Evolutionary conservation across 2,329 filamentous ascomycete genomes (phyloP).

Genomic region (Cadophora gregata): DNA sequence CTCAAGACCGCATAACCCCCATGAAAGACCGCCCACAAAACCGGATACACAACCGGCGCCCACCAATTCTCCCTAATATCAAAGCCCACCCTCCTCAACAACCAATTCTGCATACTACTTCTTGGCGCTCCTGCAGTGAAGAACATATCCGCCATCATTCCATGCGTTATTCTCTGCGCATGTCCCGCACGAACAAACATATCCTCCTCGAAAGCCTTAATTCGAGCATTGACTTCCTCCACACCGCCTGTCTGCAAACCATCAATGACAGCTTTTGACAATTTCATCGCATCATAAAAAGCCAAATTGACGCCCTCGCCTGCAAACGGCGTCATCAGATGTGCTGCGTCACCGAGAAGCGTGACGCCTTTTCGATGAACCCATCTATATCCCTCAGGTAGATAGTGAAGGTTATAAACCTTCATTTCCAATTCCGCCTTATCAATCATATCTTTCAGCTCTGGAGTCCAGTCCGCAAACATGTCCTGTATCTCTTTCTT

Average conservation of each 20-base stretch:
- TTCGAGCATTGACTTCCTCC: slow-evolving; percentile 9
- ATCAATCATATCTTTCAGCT: slow-evolving; percentile 38
- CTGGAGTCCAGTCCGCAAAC: slow-evolving; percentile 40
- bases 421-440: slow-evolving; percentile 38
- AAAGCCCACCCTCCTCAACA: slow-evolving; percentile 21
- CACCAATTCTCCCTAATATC: slow-evolving; percentile 16
- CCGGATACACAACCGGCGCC: slow-evolving; percentile 4
- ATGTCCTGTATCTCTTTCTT: slow-evolving; percentile 30
- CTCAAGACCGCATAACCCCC: slow-evolving; percentile 3
- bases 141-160: slow-evolving; percentile 27
- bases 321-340: slow-evolving; percentile 53
- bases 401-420: slow-evolving; percentile 35
- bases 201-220: slow-evolving; percentile 24
- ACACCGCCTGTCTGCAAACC: background rate
- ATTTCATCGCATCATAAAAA: slow-evolving; percentile 48
- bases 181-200: slow-evolving; percentile 39
- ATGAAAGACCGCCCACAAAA: slow-evolving; percentile 6
- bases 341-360: slow-evolving; percentile 56
- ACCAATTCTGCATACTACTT: slow-evolving; percentile 25
- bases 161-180: slow-evolving; percentile 20
- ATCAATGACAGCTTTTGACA: slow-evolving; percentile 48
- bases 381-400: slow-evolving; percentile 33
- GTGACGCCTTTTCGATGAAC: slow-evolving; percentile 47
- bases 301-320: slow-evolving; percentile 50
- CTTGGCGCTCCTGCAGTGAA: slow-evolving; percentile 27